phyloP scores from a whole-genome alignment of 495 filamentous ascomycete species.

The Penicillium maclennaniae region DNA sequence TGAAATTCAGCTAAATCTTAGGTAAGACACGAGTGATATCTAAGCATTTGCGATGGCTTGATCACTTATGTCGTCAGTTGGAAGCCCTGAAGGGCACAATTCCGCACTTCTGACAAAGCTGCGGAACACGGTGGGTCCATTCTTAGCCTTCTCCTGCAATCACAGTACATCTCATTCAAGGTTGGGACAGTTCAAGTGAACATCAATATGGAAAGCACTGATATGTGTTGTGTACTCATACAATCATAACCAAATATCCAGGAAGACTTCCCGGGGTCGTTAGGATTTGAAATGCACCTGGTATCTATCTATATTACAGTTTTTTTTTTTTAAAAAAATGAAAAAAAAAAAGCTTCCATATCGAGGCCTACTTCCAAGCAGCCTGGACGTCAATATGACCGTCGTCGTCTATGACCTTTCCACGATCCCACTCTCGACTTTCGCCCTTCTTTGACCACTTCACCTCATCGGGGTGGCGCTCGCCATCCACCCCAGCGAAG shows the following conservation, averaged over 20 bases:
- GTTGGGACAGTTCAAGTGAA: too few relatives aligned
- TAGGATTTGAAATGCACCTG: neutral
- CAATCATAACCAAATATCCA: neutral
- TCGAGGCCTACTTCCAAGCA: conserved; percentile 30
- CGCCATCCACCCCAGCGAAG: conserved; percentile 27
- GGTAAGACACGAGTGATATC: neutral
- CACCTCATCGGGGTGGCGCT: conserved; percentile 61
- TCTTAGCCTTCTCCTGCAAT: neutral
- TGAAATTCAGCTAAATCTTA: neutral
- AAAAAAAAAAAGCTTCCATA: too few relatives aligned
- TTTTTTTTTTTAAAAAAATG: too few relatives aligned
- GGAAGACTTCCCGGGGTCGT: neutral
- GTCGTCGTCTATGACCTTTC: conserved; percentile 68
- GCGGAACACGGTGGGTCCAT: neutral
- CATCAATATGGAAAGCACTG: too few relatives aligned
- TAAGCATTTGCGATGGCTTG: conserved; percentile 6
- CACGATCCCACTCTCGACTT: conserved; percentile 86
- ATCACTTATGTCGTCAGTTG: conserved; percentile 7
- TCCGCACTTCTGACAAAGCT: conserved; percentile 35
- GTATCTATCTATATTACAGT: too few relatives aligned
- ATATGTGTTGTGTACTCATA: neutral
- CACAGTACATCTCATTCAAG: too few relatives aligned
- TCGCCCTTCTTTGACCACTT: conserved; percentile 77
- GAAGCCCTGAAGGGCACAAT: conserved; percentile 3
- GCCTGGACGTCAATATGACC: conserved; percentile 54